Evolutionary conservation across 1,139 yeast species (phyloP).

Genomic region (Lodderomyces metapsilosis): DNA sequence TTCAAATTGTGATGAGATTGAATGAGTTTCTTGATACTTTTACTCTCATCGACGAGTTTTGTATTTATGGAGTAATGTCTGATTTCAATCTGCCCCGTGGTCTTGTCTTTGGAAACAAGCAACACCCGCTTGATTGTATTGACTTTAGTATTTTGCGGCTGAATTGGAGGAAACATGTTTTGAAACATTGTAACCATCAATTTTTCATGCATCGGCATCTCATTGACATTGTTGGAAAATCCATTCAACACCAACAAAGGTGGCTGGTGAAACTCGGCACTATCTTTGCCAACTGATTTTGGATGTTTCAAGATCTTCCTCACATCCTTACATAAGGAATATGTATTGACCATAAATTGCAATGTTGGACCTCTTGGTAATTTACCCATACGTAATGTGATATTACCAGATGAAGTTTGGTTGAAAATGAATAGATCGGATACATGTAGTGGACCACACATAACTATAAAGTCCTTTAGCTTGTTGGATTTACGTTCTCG

Average conservation of each 20-base stretch:
- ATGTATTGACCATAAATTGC: slow-evolving; percentile 73
- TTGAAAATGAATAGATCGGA: slow-evolving; percentile 84
- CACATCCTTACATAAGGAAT: slow-evolving; percentile 85
- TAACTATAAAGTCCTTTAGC: slow-evolving; percentile 85
- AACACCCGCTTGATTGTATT: slow-evolving; percentile 78
- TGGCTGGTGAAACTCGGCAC: slow-evolving; percentile 67
- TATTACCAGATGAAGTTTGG: slow-evolving; percentile 77
- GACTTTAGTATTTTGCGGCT: slow-evolving; percentile 76
- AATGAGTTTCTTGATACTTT: slow-evolving; percentile 75
- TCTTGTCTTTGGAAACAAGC: slow-evolving; percentile 71
- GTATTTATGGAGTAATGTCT: slow-evolving; percentile 92
- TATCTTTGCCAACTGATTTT: slow-evolving; percentile 62
- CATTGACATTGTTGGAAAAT: slow-evolving; percentile 55
- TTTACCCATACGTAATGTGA: slow-evolving; percentile 79
- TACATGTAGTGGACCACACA: slow-evolving; percentile 97
- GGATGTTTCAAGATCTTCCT: slow-evolving; percentile 65
- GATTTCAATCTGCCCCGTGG: slow-evolving; percentile 71
- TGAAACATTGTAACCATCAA: slow-evolving; percentile 88
- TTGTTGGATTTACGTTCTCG: slow-evolving; percentile 85
- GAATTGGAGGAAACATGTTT: slow-evolving; percentile 92
- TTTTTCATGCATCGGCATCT: slow-evolving; percentile 68
- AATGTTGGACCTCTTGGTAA: slow-evolving; percentile 95
- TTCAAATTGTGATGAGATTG: slow-evolving; percentile 60
- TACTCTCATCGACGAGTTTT: slow-evolving; percentile 78
- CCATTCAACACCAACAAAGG: slow-evolving; percentile 93